Conservation (phyloP, 192 early-diverging fungal species). For the Rhizophagus clarus region DNA sequence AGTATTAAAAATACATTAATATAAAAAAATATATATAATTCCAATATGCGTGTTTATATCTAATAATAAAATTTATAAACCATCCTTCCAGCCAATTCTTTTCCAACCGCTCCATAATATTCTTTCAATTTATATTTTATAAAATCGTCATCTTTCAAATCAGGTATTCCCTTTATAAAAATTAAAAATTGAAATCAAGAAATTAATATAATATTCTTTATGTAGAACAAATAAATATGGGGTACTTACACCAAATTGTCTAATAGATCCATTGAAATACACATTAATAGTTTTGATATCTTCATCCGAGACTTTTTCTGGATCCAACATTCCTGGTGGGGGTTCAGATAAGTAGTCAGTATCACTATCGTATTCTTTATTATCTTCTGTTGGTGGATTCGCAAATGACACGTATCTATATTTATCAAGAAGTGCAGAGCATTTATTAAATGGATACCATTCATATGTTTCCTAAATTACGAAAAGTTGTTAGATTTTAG, state of each 20-base stretch:
- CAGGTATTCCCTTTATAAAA: neutral
- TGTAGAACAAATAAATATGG: neutral
- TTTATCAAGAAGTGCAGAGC: slow-evolving; percentile 52
- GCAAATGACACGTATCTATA: slow-evolving; percentile 54
- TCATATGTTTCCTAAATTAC: slow-evolving; percentile 44
- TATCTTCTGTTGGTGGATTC: slow-evolving; percentile 1
- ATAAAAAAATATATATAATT: too few species aligned
- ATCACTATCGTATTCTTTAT: slow-evolving; percentile 33
- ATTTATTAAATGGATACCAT: slow-evolving; percentile 56
- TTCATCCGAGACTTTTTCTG: slow-evolving; percentile 10
- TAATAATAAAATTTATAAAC: neutral
- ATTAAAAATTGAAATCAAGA: neutral
- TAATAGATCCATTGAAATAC: neutral
- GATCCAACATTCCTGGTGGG: slow-evolving; percentile 29
- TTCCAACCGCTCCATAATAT: neutral
- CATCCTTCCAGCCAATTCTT: neutral
- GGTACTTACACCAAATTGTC: neutral
- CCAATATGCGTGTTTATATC: too few species aligned
- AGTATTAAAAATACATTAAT: too few species aligned
- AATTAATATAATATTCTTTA: neutral
- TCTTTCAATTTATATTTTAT: neutral
- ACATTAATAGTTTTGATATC: neutral
- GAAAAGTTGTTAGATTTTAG: slow-evolving; percentile 25
- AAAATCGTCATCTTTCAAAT: neutral
- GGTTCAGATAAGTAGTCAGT: slow-evolving; percentile 16